Evolutionary conservation across 768 basidiomycete species (phyloP).

Genomic region (Ephemerocybe angulata): DNA sequence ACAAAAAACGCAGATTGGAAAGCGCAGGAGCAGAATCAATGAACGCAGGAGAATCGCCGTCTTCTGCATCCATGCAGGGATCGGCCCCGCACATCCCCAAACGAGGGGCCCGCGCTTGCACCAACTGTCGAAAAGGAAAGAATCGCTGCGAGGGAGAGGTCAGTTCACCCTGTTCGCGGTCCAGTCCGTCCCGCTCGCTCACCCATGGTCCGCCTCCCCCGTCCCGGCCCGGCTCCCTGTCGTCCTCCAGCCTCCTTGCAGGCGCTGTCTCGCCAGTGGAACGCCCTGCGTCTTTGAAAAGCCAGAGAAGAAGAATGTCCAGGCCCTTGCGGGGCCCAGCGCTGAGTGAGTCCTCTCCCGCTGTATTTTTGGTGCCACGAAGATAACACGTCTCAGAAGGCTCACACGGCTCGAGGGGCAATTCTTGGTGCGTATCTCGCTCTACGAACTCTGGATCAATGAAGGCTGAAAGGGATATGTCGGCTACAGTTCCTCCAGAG

Average conservation of each 20-base stretch:
- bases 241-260: conserved; percentile 74
- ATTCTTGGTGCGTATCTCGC: conserved; percentile 57
- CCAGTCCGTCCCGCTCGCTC: conserved; percentile 45
- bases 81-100: conserved; percentile 71
- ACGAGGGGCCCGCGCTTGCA: conserved; percentile 86
- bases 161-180: conserved; percentile 32
- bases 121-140: conserved; percentile 86
- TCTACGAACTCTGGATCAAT: neutral
- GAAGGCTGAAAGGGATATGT: neutral
- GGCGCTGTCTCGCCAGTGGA: conserved; percentile 81
- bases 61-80: conserved; percentile 28
- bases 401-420: conserved; percentile 83
- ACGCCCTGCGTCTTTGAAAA: conserved; percentile 85
- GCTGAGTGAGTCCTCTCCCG: conserved; percentile 56
- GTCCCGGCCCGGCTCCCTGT: conserved; percentile 64
- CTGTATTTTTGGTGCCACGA: conserved; percentile 14
- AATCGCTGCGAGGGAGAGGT: conserved; percentile 94
- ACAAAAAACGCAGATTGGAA: conserved; percentile 57
- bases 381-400: conserved; percentile 46
- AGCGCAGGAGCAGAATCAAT: conserved; percentile 33
- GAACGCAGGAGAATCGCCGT: conserved; percentile 29
- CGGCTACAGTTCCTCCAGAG: conserved; percentile 75
- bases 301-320: conserved; percentile 80
- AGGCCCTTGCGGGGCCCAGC: conserved; percentile 56
- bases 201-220: conserved; percentile 62